A percentile compares a stretch with the other conserved stretches of the same genome.
Evolutionary conservation across 805 yeast genomes (phyloP).

Genomic region (Saccharomyces jurei): DNA sequence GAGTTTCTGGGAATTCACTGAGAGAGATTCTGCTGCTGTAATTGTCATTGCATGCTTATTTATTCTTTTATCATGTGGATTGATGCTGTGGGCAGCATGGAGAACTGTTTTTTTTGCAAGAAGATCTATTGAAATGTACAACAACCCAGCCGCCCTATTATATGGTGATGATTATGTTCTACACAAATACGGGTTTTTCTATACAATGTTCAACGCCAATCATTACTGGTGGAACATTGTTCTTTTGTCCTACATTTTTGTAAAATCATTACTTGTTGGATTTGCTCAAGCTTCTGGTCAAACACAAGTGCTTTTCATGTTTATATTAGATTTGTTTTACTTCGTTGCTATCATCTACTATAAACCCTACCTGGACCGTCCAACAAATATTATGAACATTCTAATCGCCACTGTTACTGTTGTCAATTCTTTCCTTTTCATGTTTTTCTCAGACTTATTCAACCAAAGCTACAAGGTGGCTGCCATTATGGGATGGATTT

Average conservation of each 20-base stretch:
- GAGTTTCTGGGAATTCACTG: slow-evolving; percentile 81
- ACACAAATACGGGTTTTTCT: slow-evolving; percentile 78
- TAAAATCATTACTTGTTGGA: slow-evolving; percentile 67
- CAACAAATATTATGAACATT: slow-evolving; percentile 72
- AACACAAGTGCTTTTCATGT: slow-evolving; percentile 69
- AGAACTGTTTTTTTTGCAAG: slow-evolving; percentile 59
- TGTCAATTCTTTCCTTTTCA: slow-evolving; percentile 72
- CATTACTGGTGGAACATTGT: slow-evolving; percentile 79
- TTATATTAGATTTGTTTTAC: slow-evolving; percentile 67
- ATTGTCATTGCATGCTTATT: slow-evolving; percentile 72
- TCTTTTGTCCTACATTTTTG: slow-evolving; percentile 48
- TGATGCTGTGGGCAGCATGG: slow-evolving; percentile 58
- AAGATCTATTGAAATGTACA: slow-evolving; percentile 47
- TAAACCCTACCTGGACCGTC: slow-evolving; percentile 72
- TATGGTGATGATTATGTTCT: slow-evolving; percentile 70
- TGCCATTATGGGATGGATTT: slow-evolving; percentile 87
- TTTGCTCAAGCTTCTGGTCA: slow-evolving; percentile 76
- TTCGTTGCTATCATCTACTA: slow-evolving; percentile 52
- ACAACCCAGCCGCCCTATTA: slow-evolving; percentile 80
- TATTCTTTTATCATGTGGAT: slow-evolving; percentile 49
- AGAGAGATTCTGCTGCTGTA: slow-evolving; percentile 79
- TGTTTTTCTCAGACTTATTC: slow-evolving; percentile 79
- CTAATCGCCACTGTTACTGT: slow-evolving; percentile 64
- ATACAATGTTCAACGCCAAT: slow-evolving; percentile 78
- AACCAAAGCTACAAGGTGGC: slow-evolving; percentile 71